These are phyloP conservation scores for Exophiala viscosa DNA, from an alignment of 2,329 filamentous ascomycete species.

Conservation along the genomic window DNA sequence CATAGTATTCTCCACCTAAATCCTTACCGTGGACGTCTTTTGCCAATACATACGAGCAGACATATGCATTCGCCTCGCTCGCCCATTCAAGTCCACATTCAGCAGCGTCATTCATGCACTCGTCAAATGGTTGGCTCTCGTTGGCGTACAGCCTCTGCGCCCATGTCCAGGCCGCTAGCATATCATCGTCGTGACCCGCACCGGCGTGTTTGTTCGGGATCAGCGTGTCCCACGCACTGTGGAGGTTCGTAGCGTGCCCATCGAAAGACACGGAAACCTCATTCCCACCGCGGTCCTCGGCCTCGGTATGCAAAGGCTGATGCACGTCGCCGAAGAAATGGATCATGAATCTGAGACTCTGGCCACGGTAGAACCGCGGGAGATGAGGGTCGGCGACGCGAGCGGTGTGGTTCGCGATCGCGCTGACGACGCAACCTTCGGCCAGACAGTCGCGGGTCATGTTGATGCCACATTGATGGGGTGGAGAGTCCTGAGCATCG, in stretches of 20 bases:
- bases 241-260: slow-evolving; percentile 58
- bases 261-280: slow-evolving; percentile 63
- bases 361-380: slow-evolving; percentile 31
- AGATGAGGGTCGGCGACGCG: slow-evolving; percentile 38
- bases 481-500: slow-evolving; percentile 27
- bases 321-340: slow-evolving; percentile 67
- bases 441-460: slow-evolving; percentile 48
- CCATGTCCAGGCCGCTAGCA: slow-evolving; percentile 41
- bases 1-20: slow-evolving; percentile 27
- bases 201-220: slow-evolving; percentile 25
- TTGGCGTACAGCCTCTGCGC: slow-evolving; percentile 50
- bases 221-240: slow-evolving; percentile 66
- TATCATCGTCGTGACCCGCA: slow-evolving; percentile 11
- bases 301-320: slow-evolving; percentile 64
- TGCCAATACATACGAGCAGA: slow-evolving; percentile 63
- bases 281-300: slow-evolving; percentile 64
- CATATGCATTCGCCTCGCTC: slow-evolving; percentile 58
- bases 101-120: slow-evolving; percentile 19
- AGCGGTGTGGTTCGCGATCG: slow-evolving; percentile 50
- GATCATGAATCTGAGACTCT: slow-evolving; percentile 48
- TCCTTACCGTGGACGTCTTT: slow-evolving; percentile 56
- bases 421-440: slow-evolving; percentile 48
- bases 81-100: slow-evolving; percentile 52
- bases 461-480: slow-evolving; percentile 26
- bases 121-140: slow-evolving; percentile 7